Evolutionary conservation across 805 yeast genomes (phyloP).

Genomic region (Monosporozyma aquatica): DNA sequence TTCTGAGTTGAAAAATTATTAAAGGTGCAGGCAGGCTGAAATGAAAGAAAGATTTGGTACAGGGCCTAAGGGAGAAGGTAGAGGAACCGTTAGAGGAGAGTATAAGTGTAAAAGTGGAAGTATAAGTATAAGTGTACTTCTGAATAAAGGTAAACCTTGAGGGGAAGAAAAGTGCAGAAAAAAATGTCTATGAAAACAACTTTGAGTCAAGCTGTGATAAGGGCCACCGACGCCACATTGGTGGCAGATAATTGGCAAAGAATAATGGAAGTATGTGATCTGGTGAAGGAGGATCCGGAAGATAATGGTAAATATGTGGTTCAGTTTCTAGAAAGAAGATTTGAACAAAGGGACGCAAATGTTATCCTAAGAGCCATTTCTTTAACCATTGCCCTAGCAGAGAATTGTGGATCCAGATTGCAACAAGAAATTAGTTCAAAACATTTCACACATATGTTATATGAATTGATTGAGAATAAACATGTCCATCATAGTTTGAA

Average conservation of each 20-base stretch:
- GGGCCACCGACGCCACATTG: slow-evolving; percentile 57
- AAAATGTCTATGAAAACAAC: slow-evolving; percentile 4
- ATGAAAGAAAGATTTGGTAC: too few species aligned
- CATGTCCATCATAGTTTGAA: slow-evolving; percentile 62
- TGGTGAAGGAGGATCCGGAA: slow-evolving; percentile 53
- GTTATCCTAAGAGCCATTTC: slow-evolving; percentile 52
- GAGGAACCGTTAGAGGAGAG: too few species aligned
- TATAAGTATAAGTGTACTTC: too few species aligned
- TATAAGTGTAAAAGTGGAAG: too few species aligned
- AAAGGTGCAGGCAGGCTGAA: too few species aligned
- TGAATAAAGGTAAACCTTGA: too few species aligned
- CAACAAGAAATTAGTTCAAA: slow-evolving; percentile 54
- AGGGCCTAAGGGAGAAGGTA: too few species aligned
- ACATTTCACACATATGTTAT: slow-evolving; percentile 40
- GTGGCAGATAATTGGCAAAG: slow-evolving; percentile 61
- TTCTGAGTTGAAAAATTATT: too few species aligned
- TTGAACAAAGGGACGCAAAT: slow-evolving; percentile 51
- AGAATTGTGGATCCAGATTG: slow-evolving; percentile 67
- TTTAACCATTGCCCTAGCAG: slow-evolving; percentile 52
- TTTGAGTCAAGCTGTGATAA: slow-evolving; percentile 22
- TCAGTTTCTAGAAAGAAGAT: slow-evolving; percentile 37
- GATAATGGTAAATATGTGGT: slow-evolving; percentile 38
- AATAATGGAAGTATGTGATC: slow-evolving; percentile 58
- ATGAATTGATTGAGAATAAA: slow-evolving; percentile 43
- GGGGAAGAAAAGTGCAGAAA: neutral